Conservation (phyloP, 805 yeast species). For the Wickerhamiella cacticola region DNA sequence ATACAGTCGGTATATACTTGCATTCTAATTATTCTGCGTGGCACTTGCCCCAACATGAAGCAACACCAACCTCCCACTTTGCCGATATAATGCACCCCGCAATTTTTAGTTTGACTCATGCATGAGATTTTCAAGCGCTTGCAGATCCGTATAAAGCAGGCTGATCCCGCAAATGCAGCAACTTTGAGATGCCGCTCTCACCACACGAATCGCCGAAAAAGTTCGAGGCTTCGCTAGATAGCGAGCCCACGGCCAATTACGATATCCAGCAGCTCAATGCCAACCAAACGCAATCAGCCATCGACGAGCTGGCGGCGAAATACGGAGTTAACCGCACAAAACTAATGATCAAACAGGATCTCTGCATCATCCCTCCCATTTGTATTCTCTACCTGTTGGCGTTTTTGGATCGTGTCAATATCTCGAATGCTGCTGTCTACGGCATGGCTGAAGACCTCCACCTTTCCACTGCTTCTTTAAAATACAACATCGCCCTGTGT, state of each 20-base stretch:
- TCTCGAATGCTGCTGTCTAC: slow-evolving; percentile 38
- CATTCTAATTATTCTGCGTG: background rate
- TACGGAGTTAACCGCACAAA: slow-evolving; percentile 42
- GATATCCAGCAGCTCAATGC: background rate
- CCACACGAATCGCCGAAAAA: slow-evolving; percentile 1
- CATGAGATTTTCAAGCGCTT: background rate
- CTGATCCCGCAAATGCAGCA: background rate
- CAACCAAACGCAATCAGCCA: background rate
- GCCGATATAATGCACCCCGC: slow-evolving; percentile 6
- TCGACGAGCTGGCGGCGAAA: slow-evolving; percentile 32
- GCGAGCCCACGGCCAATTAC: background rate
- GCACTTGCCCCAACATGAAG: background rate
- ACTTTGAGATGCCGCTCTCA: background rate
- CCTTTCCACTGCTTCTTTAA: slow-evolving; percentile 28
- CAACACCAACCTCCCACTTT: background rate
- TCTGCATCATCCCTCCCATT: slow-evolving; percentile 34
- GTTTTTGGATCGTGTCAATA: slow-evolving; percentile 37
- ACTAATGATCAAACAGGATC: slow-evolving; percentile 42
- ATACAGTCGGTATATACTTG: background rate
- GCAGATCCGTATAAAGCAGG: slow-evolving; percentile 2
- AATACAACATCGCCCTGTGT: slow-evolving; percentile 36
- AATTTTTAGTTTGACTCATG: background rate
- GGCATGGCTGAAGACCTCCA: slow-evolving; percentile 33
- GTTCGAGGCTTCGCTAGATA: background rate
- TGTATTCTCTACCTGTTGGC: slow-evolving; percentile 37